These are phyloP conservation scores for Aspergillus sp. DNA, from an alignment of 2,329 filamentous ascomycete species.

Conservation along the genomic window DNA sequence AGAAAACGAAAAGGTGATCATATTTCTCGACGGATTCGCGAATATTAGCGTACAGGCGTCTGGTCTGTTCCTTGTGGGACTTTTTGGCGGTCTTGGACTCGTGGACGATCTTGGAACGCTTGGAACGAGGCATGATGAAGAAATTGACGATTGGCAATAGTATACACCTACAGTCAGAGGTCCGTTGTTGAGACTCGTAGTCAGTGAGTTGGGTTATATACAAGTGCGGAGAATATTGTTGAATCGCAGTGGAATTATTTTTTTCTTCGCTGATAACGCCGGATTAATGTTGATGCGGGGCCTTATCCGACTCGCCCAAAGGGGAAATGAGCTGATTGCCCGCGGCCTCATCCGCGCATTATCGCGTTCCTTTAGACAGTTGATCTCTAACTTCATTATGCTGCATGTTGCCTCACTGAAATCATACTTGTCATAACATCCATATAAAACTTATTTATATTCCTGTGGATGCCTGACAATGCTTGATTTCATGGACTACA, in stretches of 20 bases:
- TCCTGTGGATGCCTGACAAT: slow-evolving; percentile 50
- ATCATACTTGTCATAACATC: too few species aligned
- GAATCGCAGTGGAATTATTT: slow-evolving; percentile 29
- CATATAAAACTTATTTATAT: not conserved
- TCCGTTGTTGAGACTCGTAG: not conserved
- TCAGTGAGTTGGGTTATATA: slow-evolving; percentile 12
- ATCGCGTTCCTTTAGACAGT: not conserved
- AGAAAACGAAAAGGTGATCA: slow-evolving; percentile 89
- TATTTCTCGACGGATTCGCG: slow-evolving; percentile 82
- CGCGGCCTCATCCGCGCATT: slow-evolving; percentile 6
- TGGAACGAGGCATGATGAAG: slow-evolving; percentile 86
- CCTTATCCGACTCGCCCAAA: slow-evolving; percentile 34
- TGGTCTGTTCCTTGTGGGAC: slow-evolving; percentile 81
- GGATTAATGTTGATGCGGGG: slow-evolving; percentile 37
- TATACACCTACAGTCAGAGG: not conserved
- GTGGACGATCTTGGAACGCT: slow-evolving; percentile 84
- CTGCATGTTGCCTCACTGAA: not conserved
- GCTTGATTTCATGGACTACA: slow-evolving; percentile 97
- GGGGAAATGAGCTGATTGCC: slow-evolving; percentile 32
- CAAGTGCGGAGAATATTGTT: slow-evolving; percentile 22
- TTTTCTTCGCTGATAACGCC: slow-evolving; percentile 40
- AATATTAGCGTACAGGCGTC: slow-evolving; percentile 83
- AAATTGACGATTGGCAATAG: not conserved
- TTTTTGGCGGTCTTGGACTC: slow-evolving; percentile 92
- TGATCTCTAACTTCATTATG: not conserved